These are phyloP conservation scores for Salvia miltiorrhiza DNA, from an alignment of 257 asterid genomes.

Conservation along the genomic window DNA sequence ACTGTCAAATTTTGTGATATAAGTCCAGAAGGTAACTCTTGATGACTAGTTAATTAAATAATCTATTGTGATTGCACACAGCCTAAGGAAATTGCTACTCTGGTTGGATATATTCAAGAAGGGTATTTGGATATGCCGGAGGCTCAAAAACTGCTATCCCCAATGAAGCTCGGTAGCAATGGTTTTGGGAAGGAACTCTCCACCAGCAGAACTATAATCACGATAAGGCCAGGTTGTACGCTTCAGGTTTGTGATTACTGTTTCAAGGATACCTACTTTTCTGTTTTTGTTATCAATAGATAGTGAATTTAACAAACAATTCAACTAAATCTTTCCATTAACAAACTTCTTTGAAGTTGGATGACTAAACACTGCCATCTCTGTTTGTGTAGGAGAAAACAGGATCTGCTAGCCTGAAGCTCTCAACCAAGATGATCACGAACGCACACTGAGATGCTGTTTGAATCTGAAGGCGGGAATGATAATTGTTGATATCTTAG, in stretches of 20 bases:
- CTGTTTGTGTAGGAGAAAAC: background rate
- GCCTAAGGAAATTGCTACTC: slow-evolving; percentile 12
- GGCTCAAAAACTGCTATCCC: slow-evolving; percentile 3
- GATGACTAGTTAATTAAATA: background rate
- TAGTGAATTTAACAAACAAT: background rate
- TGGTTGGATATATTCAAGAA: background rate
- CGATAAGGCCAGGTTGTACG: background rate
- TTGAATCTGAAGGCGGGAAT: background rate
- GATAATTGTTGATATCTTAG: background rate
- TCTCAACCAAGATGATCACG: slow-evolving; percentile 7
- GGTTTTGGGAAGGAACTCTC: background rate
- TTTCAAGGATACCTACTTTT: background rate
- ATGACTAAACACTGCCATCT: background rate
- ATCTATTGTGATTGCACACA: slow-evolving; percentile 13
- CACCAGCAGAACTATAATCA: too few species aligned
- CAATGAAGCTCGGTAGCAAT: background rate
- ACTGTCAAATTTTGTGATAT: background rate
- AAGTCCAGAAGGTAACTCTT: background rate
- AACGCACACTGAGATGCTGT: slow-evolving; percentile 11
- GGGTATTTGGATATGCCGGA: background rate
- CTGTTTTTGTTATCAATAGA: background rate
- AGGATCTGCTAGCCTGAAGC: slow-evolving; percentile 3
- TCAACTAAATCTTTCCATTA: background rate
- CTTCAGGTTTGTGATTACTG: slow-evolving; percentile 24
- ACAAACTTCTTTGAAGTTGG: too few species aligned